Evolutionary conservation across 1,284 basidiomycete genomes (phyloP), one percentile per base, ranked within the genome.

Genomic region (Marasmius oreades): DNA sequence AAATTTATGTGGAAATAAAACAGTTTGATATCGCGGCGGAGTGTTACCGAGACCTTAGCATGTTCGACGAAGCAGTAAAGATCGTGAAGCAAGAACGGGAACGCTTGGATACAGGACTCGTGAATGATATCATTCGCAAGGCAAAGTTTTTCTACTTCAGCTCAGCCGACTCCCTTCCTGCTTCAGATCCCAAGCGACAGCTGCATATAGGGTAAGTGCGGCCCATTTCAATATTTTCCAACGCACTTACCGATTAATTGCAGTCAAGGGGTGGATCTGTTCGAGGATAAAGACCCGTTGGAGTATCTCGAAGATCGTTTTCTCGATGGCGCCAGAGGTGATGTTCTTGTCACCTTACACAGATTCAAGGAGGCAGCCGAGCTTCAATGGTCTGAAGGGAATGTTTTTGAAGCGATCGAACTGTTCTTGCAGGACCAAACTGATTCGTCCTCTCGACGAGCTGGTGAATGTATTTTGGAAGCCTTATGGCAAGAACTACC

Each of bases 301-400:
- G 77, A 82, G 43, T 89, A 84, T 58, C 74, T 84, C 46, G 78
- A 84, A 55, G 77, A 82, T 12, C 78, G 75, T 50, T 79, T 77
- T 22, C 71, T 89, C 5, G 79, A 84, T 56, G 62, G 77, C 14
- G 77, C 80, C 11, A 77, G 73, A n/a, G 80, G 78, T 0, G 65
- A 67, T 0, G 64, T 87, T 7, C 72, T 88, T n/a, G 73, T 78
- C 48, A 65, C 71, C 4, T 68, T 75, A 3, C 77, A 76, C 4
- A 69, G 74, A 57, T 73, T 69, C 45, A 55, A 63, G 0, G 81
- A 87, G 28, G 86, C 85, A 0, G 86, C 84, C 0, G 73, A 82
- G 14, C 63, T 86, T 16, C 78, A 84, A 60, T 64, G 84, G 2
- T 63, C 66, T 1, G 78, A 84, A 66, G 83, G 83, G 20, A 73